These are phyloP conservation scores for Xylariaceae sp. DNA, from an alignment of 2,329 filamentous ascomycete genomes.

Conservation along the genomic window DNA sequence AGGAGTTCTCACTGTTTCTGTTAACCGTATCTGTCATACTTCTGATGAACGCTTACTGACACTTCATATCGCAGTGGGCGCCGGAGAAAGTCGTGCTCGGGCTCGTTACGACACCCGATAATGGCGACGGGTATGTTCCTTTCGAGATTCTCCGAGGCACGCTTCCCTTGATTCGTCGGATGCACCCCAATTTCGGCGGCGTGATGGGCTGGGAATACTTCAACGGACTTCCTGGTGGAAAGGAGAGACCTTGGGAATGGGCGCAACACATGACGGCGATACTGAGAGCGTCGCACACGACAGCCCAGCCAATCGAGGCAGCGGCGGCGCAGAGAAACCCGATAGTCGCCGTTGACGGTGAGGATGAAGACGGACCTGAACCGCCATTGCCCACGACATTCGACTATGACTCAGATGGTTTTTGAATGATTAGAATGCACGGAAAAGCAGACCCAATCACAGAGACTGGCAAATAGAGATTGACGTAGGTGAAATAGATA, in stretches of 20 bases:
- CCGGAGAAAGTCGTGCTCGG: conserved; percentile 67
- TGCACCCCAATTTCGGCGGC: conserved; percentile 64
- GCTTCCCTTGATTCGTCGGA: conserved; percentile 49
- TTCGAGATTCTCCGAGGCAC: conserved; percentile 53
- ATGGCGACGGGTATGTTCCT: conserved; percentile 62
- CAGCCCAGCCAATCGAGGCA: not conserved
- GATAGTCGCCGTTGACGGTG: conserved; percentile 19
- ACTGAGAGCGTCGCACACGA: conserved; percentile 21
- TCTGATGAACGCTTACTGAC: not conserved
- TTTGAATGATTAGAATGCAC: conserved; percentile 1
- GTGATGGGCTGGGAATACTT: conserved; percentile 89
- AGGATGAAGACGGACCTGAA: conserved; percentile 15
- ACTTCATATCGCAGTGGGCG: conserved; percentile 43
- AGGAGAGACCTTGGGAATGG: conserved; percentile 65
- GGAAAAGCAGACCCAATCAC: not conserved
- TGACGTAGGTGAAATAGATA: not conserved
- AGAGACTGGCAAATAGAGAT: not conserved
- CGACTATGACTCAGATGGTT: conserved; percentile 28
- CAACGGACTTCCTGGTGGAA: conserved; percentile 59
- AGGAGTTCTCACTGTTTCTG: too few species aligned
- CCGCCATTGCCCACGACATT: conserved; percentile 21
- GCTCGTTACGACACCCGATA: conserved; percentile 66
- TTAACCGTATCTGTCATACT: not conserved
- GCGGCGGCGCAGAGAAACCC: not conserved
- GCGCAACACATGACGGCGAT: conserved; percentile 55